These are phyloP conservation scores for Aspergillus carlsbadensis DNA, from an alignment of 495 filamentous ascomycete genomes.

Conservation along the genomic window DNA sequence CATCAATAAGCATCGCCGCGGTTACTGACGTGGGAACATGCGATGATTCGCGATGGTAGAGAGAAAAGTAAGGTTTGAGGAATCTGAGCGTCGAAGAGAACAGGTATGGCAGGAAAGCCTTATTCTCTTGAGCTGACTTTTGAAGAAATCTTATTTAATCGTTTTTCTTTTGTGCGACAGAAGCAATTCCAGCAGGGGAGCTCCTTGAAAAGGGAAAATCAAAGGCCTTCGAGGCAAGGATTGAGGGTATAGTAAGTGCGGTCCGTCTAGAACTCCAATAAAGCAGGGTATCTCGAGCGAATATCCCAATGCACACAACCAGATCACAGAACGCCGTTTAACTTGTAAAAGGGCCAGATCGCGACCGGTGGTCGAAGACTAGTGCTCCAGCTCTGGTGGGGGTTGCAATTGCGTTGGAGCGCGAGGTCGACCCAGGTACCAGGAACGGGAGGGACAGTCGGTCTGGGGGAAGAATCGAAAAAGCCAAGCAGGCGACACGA, in stretches of 20 bases:
- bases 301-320: constrained; percentile 38
- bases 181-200: constrained; percentile 23
- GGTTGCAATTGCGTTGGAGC: constrained; percentile 9
- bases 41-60: constrained; percentile 43
- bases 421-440: constrained; percentile 14
- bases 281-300: constrained; percentile 44
- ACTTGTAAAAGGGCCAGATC: constrained; percentile 28
- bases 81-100: constrained; percentile 20
- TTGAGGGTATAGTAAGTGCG: constrained; percentile 31
- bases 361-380: constrained; percentile 19
- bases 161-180: constrained; percentile 14
- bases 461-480: constrained; percentile 12
- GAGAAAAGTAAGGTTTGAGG: constrained; percentile 16
- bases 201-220: constrained; percentile 27
- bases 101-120: constrained; percentile 7
- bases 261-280: constrained; percentile 36
- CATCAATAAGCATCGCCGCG: constrained; percentile 74
- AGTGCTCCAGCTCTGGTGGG: constrained; percentile 1
- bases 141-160: constrained; percentile 7
- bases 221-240: constrained; percentile 46
- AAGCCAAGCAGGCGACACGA: constrained; percentile 23
- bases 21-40: constrained; percentile 46
- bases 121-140: constrained; percentile 11
- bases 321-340: constrained; percentile 38
- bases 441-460: constrained; percentile 19